Evolutionary conservation across 352 stramenopile genomes (phyloP).

Genomic region (Globisporangium solare): DNA sequence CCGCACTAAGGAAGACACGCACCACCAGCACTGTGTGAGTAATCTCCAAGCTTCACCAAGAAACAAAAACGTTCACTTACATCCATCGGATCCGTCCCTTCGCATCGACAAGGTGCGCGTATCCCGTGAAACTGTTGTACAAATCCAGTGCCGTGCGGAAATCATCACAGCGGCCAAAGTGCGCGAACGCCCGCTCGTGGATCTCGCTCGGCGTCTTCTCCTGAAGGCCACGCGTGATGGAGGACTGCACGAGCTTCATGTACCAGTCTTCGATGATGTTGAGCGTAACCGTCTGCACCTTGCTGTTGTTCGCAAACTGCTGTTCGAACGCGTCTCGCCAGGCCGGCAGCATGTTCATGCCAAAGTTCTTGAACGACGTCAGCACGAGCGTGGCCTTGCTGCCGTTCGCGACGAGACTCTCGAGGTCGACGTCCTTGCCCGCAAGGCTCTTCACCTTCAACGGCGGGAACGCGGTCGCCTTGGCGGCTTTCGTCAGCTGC

Average conservation of each 20-base stretch:
- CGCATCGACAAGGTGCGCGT: slow-evolving; percentile 72
- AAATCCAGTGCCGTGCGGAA: slow-evolving; percentile 77
- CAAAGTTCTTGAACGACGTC: slow-evolving; percentile 86
- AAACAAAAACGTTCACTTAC: slow-evolving; percentile 29
- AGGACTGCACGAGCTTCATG: slow-evolving; percentile 75
- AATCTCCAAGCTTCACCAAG: slow-evolving; percentile 9
- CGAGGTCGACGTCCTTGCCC: slow-evolving; percentile 42
- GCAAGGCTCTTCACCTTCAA: slow-evolving; percentile 50
- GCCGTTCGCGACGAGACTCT: slow-evolving; percentile 34
- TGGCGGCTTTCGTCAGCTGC: slow-evolving; percentile 50
- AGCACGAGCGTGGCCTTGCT: slow-evolving; percentile 69
- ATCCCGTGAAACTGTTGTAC: slow-evolving; percentile 86
- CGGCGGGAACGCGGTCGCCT: slow-evolving; percentile 49
- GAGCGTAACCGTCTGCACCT: slow-evolving; percentile 62
- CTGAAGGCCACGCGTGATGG: slow-evolving; percentile 60
- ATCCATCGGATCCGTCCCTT: slow-evolving; percentile 85
- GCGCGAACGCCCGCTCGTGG: slow-evolving; percentile 49
- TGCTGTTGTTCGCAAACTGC: slow-evolving; percentile 27
- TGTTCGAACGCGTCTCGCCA: slow-evolving; percentile 66
- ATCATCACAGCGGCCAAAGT: slow-evolving; percentile 79
- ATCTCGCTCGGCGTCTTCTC: slow-evolving; percentile 39
- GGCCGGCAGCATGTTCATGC: slow-evolving; percentile 70
- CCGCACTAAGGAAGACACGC: slow-evolving; percentile 34
- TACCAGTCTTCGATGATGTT: slow-evolving; percentile 90
- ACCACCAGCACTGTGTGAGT: slow-evolving; percentile 14